Evolutionary conservation across 371 early-diverging fungal species (phyloP).

Genomic region (Actinomortierella wolfii): DNA sequence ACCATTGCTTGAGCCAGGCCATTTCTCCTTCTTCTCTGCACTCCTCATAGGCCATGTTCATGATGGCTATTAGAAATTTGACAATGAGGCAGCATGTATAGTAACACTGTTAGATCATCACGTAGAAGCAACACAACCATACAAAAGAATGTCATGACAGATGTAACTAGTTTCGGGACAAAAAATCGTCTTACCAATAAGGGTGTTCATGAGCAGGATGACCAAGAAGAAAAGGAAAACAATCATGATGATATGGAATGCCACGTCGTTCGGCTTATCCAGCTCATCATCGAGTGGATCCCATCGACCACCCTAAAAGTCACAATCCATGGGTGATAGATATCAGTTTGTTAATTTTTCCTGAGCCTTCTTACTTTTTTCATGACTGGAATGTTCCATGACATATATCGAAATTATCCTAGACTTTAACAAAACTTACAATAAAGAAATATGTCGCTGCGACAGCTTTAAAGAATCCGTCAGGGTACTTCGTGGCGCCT

Average conservation of each 20-base stretch:
- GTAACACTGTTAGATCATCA: no score
- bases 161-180: no score
- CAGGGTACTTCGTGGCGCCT: no score
- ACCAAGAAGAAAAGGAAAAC: conserved; percentile 43
- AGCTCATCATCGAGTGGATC: conserved; percentile 16
- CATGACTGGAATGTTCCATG: no score
- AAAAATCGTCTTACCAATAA: conserved; percentile 11
- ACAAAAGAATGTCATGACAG: no score
- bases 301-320: conserved; percentile 32
- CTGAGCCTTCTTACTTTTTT: no score
- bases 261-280: not conserved
- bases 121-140: no score
- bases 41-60: conserved; percentile 42
- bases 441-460: conserved; percentile 34
- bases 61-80: conserved; percentile 13
- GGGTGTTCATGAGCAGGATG: conserved; percentile 30
- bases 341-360: no score
- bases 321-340: not conserved
- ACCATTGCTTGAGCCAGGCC: conserved; percentile 41
- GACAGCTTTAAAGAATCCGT: conserved; percentile 12
- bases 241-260: conserved; percentile 44
- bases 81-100: no score
- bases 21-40: conserved; percentile 33
- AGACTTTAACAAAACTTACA: conserved; percentile 12
- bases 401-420: no score